Conservation (phyloP, 495 filamentous ascomycete genomes). For the Rhypophila decipiens region DNA sequence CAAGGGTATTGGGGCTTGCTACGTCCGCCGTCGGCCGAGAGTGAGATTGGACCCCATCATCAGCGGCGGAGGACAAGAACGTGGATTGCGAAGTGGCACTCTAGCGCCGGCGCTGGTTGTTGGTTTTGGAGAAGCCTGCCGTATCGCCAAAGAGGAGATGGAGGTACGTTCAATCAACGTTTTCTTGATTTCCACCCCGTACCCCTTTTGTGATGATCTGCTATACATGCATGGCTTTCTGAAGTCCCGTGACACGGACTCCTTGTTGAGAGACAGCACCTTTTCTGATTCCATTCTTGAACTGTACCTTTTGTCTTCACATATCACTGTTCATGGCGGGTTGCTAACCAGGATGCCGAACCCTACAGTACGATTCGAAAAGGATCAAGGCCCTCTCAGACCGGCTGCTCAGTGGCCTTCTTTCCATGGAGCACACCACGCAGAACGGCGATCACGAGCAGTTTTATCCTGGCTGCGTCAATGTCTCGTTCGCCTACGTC, state of each 20-base stretch:
- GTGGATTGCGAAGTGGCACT: conserved; percentile 89
- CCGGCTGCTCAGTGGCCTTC: conserved; percentile 70
- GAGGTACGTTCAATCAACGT: conserved; percentile 53
- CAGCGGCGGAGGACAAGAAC: conserved; percentile 90
- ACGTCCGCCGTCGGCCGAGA: conserved; percentile 81
- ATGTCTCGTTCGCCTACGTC: conserved; percentile 96
- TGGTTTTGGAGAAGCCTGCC: conserved; percentile 92
- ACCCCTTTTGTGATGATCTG: conserved; percentile 52
- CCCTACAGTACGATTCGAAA: conserved; percentile 76
- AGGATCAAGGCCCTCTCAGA: conserved; percentile 77
- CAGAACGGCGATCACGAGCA: conserved; percentile 79
- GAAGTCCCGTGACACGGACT: conserved; percentile 42
- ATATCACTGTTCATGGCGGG: not conserved
- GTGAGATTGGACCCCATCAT: conserved; percentile 96
- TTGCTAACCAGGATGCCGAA: conserved; percentile 2
- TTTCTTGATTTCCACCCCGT: not conserved
- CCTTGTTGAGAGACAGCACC: conserved; percentile 49
- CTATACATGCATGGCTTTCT: conserved; percentile 66
- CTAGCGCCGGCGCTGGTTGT: conserved; percentile 83
- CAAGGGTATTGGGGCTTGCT: conserved; percentile 95
- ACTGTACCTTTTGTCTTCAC: conserved; percentile 1
- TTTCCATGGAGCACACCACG: conserved; percentile 83
- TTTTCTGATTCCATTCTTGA: conserved; percentile 34
- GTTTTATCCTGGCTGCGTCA: conserved; percentile 96
- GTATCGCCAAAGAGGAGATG: conserved; percentile 84